Conservation (phyloP, 2,329 filamentous ascomycete species). For the Neospermospora avenae region DNA sequence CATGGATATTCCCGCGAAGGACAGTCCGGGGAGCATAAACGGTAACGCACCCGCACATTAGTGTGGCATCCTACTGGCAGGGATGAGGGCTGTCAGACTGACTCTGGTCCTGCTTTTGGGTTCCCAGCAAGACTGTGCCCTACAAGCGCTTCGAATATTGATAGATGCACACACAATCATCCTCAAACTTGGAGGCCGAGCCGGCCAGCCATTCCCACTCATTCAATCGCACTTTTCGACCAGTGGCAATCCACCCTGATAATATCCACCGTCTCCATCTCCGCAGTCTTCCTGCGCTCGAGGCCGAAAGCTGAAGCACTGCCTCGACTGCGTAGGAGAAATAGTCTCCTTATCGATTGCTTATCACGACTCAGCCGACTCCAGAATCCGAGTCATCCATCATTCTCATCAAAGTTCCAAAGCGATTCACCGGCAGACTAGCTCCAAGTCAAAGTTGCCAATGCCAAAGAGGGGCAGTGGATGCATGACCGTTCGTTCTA, state of each 20-base stretch:
- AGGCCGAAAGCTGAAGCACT: not conserved
- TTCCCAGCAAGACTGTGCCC: not conserved
- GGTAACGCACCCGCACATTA: not conserved
- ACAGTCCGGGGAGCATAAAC: not conserved
- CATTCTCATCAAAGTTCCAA: not conserved
- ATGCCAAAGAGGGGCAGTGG: constrained; percentile 4
- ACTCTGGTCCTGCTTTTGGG: not conserved
- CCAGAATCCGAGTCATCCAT: not conserved
- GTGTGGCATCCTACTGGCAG: not conserved
- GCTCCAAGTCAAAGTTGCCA: not conserved
- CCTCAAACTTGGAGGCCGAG: constrained; percentile 2
- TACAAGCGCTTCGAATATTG: not conserved
- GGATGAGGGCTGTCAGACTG: not conserved
- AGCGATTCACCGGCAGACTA: constrained; percentile 1
- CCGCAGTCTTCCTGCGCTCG: not conserved
- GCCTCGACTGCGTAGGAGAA: not conserved
- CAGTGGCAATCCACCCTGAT: not conserved
- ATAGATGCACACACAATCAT: not conserved
- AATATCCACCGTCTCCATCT: not conserved
- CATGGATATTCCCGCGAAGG: not conserved
- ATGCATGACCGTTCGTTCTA: constrained; percentile 7
- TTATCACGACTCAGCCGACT: not conserved
- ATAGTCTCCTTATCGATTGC: not conserved
- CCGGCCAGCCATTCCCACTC: not conserved
- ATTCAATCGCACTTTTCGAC: not conserved